Conservation (phyloP, 345 rosid genomes). For the Combretum micranthum region DNA sequence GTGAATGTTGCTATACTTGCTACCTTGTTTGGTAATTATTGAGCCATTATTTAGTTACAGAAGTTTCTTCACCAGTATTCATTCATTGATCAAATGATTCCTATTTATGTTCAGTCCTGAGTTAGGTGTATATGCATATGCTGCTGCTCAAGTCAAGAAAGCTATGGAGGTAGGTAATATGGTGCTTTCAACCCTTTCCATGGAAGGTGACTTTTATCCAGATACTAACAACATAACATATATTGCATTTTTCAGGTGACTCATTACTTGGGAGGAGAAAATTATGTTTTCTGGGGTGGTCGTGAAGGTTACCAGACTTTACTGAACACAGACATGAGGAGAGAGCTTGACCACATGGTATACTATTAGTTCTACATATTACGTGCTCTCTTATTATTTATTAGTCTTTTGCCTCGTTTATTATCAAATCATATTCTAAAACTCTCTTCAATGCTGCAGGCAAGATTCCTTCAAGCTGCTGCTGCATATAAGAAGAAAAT, state of each 20-base stretch:
- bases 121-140: conserved; percentile 79
- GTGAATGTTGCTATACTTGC: background rate
- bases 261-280: conserved; percentile 95
- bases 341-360: conserved; percentile 87
- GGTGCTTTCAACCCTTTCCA: too few relatives aligned
- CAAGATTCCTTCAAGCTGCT: conserved; percentile 76
- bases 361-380: too few relatives aligned
- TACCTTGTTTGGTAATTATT: background rate
- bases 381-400: too few relatives aligned
- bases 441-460: conserved; percentile 28
- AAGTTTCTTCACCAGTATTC: too few relatives aligned
- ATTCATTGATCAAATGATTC: background rate
- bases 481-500: conserved; percentile 90
- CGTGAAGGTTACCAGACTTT: conserved; percentile 97
- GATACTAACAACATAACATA: background rate
- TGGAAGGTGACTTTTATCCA: background rate
- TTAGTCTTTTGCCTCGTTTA: background rate
- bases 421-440: background rate
- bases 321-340: conserved; percentile 92
- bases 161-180: conserved; percentile 67
- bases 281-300: conserved; percentile 98
- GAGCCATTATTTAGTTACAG: too few relatives aligned
- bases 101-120: conserved; percentile 49
- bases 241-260: conserved; percentile 44
- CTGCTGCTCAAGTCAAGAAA: conserved; percentile 98